Evolutionary conservation across 176 grass and related monocot genomes (phyloP), one percentile per base, ranked within the genome.

Genomic region (Coix lacrymajobi): DNA sequence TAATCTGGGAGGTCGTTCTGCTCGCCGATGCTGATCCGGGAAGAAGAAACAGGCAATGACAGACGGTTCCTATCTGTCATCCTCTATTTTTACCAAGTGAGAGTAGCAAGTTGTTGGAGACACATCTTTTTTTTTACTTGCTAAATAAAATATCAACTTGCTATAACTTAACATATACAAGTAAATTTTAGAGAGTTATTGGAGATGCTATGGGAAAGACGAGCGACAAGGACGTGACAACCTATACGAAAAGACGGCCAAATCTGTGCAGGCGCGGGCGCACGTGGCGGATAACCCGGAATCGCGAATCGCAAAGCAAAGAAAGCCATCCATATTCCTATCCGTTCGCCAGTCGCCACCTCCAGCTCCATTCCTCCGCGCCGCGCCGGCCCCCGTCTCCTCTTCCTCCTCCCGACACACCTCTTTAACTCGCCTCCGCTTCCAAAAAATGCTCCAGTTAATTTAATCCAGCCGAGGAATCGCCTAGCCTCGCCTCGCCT

Each of bases 371-470:
- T 46, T 31, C 80, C 38, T 24, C 36, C 51, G 6, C 66, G 57
- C 58, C 57, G 10, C 58, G 25, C 38, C 37, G n/a, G n/a, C 37
- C 24, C 11, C 61, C 68, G 38, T 65, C 76, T 44, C 39, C 33
- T 4, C 33, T 16, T 3, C 44, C 36, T 12, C 7, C 34, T 56
- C 80, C 51, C 80, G 69, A 83, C 80, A 44, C 69, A 10, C 56
- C 38, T 62, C 56, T 62, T 83, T 63, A 83, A 74, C 69, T 83
- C 39, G 67, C 69, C 56, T 7, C 69, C 56, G 69, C 58, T 73
- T 73, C 80, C 80, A 29, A 87, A 38, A 86, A 73, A 86, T 60
- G 44, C 70, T 71, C 58, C 45, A 9, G 37, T 66, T 75, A 81
- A 67, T 67, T 75, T 72, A 72, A 48, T 48, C 69, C 69, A 61